Percentiles rank a stretch among this genome's conserved stretches.
Conservation (phyloP, 2,329 filamentous ascomycete species). For the Alternaria arbusti region DNA sequence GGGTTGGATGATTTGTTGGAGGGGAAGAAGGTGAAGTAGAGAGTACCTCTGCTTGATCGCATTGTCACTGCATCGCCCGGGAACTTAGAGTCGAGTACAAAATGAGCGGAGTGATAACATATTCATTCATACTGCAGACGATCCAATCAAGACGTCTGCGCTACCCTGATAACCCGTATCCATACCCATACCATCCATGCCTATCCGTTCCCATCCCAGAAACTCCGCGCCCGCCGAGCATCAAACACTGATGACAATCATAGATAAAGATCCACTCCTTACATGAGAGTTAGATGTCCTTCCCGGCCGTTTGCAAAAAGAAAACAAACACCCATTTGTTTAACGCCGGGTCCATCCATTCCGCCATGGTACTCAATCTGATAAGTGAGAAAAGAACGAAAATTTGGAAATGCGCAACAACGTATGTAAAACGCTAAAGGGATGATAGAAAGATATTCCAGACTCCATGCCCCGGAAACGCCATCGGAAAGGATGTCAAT, state of each 20-base stretch:
- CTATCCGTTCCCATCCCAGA: not conserved
- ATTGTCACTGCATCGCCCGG: not conserved
- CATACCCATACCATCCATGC: not conserved
- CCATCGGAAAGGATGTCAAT: not conserved
- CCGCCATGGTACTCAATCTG: constrained; percentile 12
- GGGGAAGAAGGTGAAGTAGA: constrained; percentile 18
- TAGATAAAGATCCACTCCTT: constrained; percentile 2
- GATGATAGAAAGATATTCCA: not conserved
- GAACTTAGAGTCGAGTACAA: not conserved
- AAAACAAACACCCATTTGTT: not conserved
- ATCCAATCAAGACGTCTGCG: not conserved
- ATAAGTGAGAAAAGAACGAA: not conserved
- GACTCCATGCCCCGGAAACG: not conserved
- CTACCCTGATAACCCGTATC: not conserved
- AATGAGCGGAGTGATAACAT: constrained; percentile 5
- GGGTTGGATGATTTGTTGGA: constrained; percentile 58
- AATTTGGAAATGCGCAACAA: not conserved
- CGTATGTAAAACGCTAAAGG: not conserved
- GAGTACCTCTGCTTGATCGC: not conserved
- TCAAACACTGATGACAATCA: not conserved
- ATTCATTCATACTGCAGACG: constrained; percentile 3
- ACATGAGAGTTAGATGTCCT: constrained; percentile 15
- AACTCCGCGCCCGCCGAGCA: not conserved
- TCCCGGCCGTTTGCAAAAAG: not conserved
- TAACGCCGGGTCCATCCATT: constrained; percentile 12